Conservation (phyloP, 225 moss, liverwort and hornwort species). For the Marchantia polymorpha region DNA sequence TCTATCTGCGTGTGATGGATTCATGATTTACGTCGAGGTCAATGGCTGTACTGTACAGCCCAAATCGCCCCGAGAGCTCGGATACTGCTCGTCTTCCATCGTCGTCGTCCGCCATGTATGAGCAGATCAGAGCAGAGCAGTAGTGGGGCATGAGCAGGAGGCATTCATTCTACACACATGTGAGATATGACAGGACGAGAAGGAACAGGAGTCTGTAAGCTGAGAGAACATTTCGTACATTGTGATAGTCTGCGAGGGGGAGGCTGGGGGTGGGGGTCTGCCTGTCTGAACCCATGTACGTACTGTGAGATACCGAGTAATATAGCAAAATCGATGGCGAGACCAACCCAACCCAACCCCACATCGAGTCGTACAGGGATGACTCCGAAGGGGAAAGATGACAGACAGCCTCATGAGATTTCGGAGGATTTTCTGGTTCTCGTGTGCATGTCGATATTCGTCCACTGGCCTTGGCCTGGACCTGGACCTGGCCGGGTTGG, state of each 20-base stretch:
- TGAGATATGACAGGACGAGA: no score
- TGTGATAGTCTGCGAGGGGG: no score
- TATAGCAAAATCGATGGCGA: background rate
- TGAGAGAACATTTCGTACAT: no score
- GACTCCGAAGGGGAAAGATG: background rate
- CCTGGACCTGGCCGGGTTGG: background rate
- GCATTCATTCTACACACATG: no score
- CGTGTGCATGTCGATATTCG: background rate
- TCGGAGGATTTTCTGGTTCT: background rate
- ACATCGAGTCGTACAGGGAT: background rate
- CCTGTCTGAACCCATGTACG: no score
- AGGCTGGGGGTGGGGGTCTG: no score
- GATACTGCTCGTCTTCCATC: background rate
- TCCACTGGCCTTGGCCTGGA: background rate
- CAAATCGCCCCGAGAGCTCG: background rate
- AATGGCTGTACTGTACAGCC: background rate
- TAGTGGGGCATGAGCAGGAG: background rate
- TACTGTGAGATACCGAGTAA: no score
- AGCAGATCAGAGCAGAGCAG: background rate
- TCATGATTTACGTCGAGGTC: background rate
- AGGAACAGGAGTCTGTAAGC: no score
- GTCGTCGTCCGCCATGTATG: background rate
- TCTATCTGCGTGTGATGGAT: background rate
- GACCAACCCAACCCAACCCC: background rate
- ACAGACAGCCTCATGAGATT: background rate